Evolutionary conservation across 345 rosid genomes (phyloP).

Genomic region (Eucalyptus microcorys): DNA sequence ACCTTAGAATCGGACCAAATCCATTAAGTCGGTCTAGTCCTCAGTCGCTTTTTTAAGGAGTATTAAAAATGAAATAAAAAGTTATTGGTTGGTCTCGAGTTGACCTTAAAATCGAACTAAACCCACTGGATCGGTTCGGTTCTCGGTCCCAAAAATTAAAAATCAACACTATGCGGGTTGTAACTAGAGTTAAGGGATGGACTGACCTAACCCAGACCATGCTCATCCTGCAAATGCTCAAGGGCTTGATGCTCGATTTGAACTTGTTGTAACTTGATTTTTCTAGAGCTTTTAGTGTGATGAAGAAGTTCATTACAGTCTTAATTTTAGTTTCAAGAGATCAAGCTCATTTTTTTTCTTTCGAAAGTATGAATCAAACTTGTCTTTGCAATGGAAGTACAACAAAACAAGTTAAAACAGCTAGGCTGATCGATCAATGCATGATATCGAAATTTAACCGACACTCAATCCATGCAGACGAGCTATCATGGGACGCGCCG

Average conservation of each 20-base stretch:
- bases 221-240: neutral
- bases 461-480: too few relatives aligned
- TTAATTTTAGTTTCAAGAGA: neutral
- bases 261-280: neutral
- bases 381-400: neutral
- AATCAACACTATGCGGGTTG: accelerated
- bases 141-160: too few relatives aligned
- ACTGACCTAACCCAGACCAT: accelerated
- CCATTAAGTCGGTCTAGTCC: accelerated
- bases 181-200: too few relatives aligned
- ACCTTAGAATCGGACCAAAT: accelerated
- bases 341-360: neutral
- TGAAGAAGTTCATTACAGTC: neutral
- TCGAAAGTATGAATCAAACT: neutral
- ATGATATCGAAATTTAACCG: too few relatives aligned
- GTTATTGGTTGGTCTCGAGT: too few relatives aligned
- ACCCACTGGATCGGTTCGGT: accelerated
- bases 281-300: neutral
- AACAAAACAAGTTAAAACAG: too few relatives aligned
- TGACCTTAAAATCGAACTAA: accelerated
- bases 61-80: too few relatives aligned
- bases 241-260: neutral
- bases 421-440: too few relatives aligned
- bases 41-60: too few relatives aligned
- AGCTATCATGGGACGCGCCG: too few relatives aligned